Evolutionary conservation across 2,329 filamentous ascomycete species (phyloP), one percentile per base, ranked within the genome.

Genomic region (Pseudogymnoascus sp.): DNA sequence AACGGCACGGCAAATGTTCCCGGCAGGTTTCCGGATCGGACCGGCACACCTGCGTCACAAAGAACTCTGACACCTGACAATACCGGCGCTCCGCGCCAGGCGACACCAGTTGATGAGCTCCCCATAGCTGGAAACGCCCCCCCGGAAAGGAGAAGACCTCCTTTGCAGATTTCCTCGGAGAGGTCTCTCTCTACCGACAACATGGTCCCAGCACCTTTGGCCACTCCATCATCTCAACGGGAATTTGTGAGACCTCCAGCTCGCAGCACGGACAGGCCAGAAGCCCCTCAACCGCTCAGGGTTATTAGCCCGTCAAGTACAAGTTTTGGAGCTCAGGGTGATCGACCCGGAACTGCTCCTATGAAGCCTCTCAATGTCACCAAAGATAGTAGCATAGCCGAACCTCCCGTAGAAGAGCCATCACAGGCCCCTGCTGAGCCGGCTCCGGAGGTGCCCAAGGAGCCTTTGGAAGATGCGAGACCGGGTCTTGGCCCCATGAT

Each of bases 401-500:
- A 55, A 18, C n/a, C n/a, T 4, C 45, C 45, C 29, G 13, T 10
- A 12, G 48, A 55, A 55, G 29, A 55, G 9, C 33, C 48, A 29
- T 21, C 48, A 12, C 48, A 35, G 10, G 29, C 5, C 15, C 48
- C 29, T 33, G 13, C 29, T 3, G 29, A 35, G 5, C 6, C 48
- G 48, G 15, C 48, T 55, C 8, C 5, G n/a, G 48, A 55, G 15
- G 29, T 35, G 29, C 48, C 48, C 9, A 55, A 33, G 10, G 48
- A 55, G 9, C 48, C 48, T 55, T 8, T 55, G 4, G 48, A 33
- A 29, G 48, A 55, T 10, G 27, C n/a, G 9, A 55, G 48, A 33
- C 48, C 48, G 10, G 48, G 48, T 9, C 48, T 55, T 55, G 91
- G 91, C 0, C 90, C 92, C 1, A 96, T 96, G 92, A 88, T 97